Base-by-base conservation (phyloP, 1,284 basidiomycete genomes). In the Paramarasmius palmivorus region DNA sequence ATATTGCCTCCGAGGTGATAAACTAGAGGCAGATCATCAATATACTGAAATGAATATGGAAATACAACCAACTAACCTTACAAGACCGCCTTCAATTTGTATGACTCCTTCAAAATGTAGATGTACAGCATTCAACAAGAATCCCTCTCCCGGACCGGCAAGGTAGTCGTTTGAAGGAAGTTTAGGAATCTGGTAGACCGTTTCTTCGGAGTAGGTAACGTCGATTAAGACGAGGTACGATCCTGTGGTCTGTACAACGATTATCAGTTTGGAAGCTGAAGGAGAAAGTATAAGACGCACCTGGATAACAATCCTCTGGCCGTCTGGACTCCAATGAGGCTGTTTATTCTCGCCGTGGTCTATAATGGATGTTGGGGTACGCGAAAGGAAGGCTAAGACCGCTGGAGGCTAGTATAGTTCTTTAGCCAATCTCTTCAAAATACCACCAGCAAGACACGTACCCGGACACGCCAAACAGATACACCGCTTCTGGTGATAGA, bases 91-190 rank as follows among this genome's bases (percentile, higher is more conserved):
- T 55, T 93, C 91, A 15, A 90, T 79, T 4, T 85, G 81, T 55
- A 93, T 79, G 20, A 94, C 92, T 1, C 93, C 93, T 65, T 95
- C 93, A 49, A 93, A 84, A 29, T 82, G 78, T 42, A 93, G 71
- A 52, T 73, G 77, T 38, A 90, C 69, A 14, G 82, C 77, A 52
- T 87, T 86, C 44, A 92, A 72, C 0, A 82, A 79, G 6, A 84
- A 66, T 2, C 80, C 88, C 69, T 93, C 90, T 7, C 93, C 93
- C 8, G 93, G 82, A 23, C 92, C 93, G 12, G 85, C 76, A 17
- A 88, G 71, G 66, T 92, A 92, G 63, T 78, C 84, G 49, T 79
- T 79, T 26, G 73, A 68, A 44, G 76, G 75, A 41, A 84, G 72
- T 8, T 77, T 71, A 15, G 83, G 79, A 0, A 80, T 67, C 56